Evolutionary conservation across 176 grass and related monocot genomes (phyloP), one percentile per base, ranked within the genome.

Genomic region (Cocos nucifera): DNA sequence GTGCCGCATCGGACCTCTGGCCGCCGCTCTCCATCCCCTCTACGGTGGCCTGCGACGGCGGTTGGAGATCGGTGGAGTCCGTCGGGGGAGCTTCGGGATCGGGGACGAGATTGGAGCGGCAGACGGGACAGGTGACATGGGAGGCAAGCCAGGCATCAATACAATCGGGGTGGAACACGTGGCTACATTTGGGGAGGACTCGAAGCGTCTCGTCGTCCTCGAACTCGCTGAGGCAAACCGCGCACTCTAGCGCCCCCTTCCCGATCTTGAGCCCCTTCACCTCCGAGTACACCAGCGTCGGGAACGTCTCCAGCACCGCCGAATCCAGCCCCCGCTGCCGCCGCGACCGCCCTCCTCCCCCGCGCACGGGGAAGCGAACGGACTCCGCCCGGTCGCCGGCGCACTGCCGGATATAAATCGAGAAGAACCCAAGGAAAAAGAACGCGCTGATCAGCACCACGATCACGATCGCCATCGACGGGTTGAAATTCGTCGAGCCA

Each of bases 161-260:
- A 75, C 93, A 98, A 50, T 92, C 93, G 4, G 53, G 48, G 77
- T 98, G 93, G 79, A 98, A 98, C 50, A 92, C 93, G 75, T 98
- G 93, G 9, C 66, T 85, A 49, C 93, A 98, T 56, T 82, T 82
- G 53, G 93, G 87, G 2, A 98, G 87, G 50, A 98, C 76, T 24
- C 76, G 87, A 6, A 98, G 81, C 4, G 59, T 83, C 56, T 98
- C 93, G 21, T 89, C 93, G 69, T 92, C 93, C 65, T 92, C 93
- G 60, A 92, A 98, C 82, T 98, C 87, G 67, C 93, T 92, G 70
- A 98, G 51, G 71, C 93, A 98, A 3, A 98, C 93, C 4, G 93
- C 93, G 66, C 93, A 98, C 73, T 96, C 92, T 0, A 96, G 80
- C 51, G 83, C 73, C 21, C 87, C 78, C 66, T 96, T 96, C 2